A percentile compares a stretch with the other conserved stretches of the same genome.
These are phyloP conservation scores for Simplicillium sp. DNA, from an alignment of 2,329 filamentous ascomycete species.

Conservation along the genomic window DNA sequence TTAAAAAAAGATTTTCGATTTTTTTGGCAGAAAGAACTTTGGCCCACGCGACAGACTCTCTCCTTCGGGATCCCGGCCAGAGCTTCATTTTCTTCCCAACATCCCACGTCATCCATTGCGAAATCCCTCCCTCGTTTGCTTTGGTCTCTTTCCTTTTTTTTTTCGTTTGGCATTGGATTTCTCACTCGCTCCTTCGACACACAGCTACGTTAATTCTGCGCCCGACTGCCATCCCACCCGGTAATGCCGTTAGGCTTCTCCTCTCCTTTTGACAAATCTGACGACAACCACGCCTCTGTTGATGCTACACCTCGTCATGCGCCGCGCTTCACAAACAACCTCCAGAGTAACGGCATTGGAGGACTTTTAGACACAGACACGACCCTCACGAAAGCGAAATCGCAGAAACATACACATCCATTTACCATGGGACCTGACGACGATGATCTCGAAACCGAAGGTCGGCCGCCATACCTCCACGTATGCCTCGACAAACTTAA, in stretches of 20 bases:
- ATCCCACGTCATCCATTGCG: no score
- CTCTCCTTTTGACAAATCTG: slow-evolving; percentile 1
- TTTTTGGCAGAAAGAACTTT: no score
- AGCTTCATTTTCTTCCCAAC: no score
- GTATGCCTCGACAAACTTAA: slow-evolving; percentile 17
- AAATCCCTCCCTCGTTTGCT: no score
- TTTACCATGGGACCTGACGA: slow-evolving; percentile 19
- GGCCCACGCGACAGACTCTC: no score
- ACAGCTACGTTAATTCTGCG: no score
- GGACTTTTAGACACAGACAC: slow-evolving; percentile 12
- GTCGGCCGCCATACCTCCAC: slow-evolving; percentile 33
- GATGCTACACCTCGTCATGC: slow-evolving; percentile 4
- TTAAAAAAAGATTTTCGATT: no score
- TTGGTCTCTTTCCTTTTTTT: no score
- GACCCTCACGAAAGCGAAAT: slow-evolving; percentile 10
- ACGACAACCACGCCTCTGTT: slow-evolving; percentile 6
- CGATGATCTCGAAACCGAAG: slow-evolving; percentile 30
- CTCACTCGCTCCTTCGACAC: no score
- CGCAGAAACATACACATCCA: slow-evolving; percentile 13
- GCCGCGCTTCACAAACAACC: slow-evolving; percentile 9
- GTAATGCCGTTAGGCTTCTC: no score
- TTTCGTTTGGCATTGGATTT: no score
- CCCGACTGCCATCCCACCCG: neutral
- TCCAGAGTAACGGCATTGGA: slow-evolving; percentile 22
- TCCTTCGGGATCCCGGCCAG: no score